A percentile compares a stretch with the other conserved stretches of the same genome.
These are phyloP conservation scores for Linum tenue DNA, from an alignment of 345 rosid species.

Conservation along the genomic window DNA sequence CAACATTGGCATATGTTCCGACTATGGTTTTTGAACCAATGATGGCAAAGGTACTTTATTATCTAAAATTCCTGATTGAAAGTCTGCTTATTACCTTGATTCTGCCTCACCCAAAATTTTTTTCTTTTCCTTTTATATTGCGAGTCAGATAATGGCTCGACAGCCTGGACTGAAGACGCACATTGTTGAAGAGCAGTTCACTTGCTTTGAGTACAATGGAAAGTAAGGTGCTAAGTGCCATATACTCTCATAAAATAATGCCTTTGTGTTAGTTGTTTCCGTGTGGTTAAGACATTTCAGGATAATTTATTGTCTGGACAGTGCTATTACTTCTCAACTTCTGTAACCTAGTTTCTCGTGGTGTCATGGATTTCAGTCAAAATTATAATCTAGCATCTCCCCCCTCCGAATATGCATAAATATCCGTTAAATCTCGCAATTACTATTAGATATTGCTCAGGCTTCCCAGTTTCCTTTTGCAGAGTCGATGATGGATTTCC, in stretches of 20 bases:
- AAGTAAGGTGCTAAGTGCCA: conserved; percentile 40
- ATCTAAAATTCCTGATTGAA: background rate
- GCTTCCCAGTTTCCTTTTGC: conserved; percentile 9
- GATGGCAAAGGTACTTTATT: conserved; percentile 34
- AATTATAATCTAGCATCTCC: no score
- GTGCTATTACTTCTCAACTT: background rate
- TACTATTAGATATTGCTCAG: background rate
- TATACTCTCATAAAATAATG: conserved; percentile 1
- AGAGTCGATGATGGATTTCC: conserved; percentile 33
- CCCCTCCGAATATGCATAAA: no score
- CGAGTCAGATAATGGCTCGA: conserved; percentile 37
- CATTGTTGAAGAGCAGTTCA: conserved; percentile 49
- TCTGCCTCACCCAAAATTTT: background rate
- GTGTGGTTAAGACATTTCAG: no score
- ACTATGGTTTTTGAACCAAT: conserved; percentile 37
- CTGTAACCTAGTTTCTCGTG: background rate
- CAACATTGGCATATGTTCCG: conserved; percentile 89
- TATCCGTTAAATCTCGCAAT: no score
- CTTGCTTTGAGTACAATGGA: conserved; percentile 45
- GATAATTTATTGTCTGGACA: background rate
- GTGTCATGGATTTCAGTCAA: background rate
- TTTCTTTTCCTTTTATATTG: conserved; percentile 2
- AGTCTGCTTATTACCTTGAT: background rate
- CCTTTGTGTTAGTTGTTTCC: background rate
- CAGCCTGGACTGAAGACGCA: conserved; percentile 48